Evolutionary conservation across 2,329 filamentous ascomycete species (phyloP).

Genomic region (Colletotrichum cuscutae): DNA sequence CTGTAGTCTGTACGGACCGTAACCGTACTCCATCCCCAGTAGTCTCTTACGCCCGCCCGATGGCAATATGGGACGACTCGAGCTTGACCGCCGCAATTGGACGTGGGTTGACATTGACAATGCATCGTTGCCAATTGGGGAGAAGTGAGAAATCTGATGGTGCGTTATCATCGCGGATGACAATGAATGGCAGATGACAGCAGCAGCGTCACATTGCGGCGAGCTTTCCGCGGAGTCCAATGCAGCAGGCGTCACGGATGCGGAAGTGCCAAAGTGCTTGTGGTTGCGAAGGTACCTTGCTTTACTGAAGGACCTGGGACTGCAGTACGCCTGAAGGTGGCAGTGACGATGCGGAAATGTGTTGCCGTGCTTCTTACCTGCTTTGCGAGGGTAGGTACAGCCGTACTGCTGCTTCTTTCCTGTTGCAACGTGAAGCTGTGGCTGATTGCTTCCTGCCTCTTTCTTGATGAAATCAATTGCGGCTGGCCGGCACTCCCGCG

Average conservation of each 20-base stretch:
- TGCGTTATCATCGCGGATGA: too few species aligned
- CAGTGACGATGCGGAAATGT: neutral
- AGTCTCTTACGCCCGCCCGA: neutral
- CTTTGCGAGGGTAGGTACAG: neutral
- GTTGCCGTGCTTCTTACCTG: neutral
- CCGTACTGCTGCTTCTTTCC: neutral
- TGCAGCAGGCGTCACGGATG: neutral
- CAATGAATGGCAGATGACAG: neutral
- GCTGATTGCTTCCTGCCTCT: neutral
- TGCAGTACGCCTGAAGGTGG: neutral
- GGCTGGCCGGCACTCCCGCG: neutral
- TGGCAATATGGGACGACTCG: neutral
- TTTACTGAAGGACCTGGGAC: too few species aligned
- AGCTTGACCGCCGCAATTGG: neutral
- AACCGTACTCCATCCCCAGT: neutral
- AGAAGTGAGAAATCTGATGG: neutral
- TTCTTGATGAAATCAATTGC: neutral
- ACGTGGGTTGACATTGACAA: conserved; percentile 1
- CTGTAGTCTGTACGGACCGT: neutral
- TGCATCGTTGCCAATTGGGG: neutral
- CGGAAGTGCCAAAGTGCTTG: neutral
- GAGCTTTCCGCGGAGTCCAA: neutral
- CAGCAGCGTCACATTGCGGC: neutral
- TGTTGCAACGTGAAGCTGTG: neutral
- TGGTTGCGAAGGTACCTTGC: neutral